A percentile compares a stretch with the other conserved stretches of the same genome.
These are phyloP conservation scores for Ustulina deusta DNA, from an alignment of 2,329 filamentous ascomycete genomes.

Conservation along the genomic window DNA sequence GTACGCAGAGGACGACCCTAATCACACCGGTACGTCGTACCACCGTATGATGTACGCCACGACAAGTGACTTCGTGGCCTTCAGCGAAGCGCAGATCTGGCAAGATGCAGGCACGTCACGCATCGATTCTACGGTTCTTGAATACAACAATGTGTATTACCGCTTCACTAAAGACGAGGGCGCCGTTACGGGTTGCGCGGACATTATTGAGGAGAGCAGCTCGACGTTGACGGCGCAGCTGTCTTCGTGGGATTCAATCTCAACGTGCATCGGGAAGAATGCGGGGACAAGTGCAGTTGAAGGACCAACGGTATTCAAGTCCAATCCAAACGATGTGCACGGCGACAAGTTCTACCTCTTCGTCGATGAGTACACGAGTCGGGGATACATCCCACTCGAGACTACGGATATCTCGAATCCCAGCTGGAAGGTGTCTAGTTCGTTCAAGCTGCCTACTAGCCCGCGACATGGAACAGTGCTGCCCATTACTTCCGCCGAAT, in stretches of 20 bases:
- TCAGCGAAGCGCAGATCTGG: constrained; percentile 61
- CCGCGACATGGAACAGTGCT: constrained; percentile 67
- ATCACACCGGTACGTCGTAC: constrained; percentile 59
- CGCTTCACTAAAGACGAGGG: constrained; percentile 69
- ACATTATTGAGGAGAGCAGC: constrained; percentile 67
- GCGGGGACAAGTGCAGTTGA: constrained; percentile 63
- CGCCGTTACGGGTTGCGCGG: constrained; percentile 62
- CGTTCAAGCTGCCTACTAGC: constrained; percentile 60
- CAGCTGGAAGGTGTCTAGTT: constrained; percentile 59
- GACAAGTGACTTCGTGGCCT: constrained; percentile 63
- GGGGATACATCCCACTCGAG: constrained; percentile 66
- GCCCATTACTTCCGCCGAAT: constrained; percentile 61
- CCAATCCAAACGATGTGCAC: constrained; percentile 61
- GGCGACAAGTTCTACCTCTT: constrained; percentile 68
- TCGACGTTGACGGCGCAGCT: constrained; percentile 56
- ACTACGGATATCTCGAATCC: constrained; percentile 62
- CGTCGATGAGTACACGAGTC: constrained; percentile 64
- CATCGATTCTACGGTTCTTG: constrained; percentile 65
- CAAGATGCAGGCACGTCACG: constrained; percentile 64
- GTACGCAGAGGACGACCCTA: constrained; percentile 56
- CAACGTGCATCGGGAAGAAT: constrained; percentile 62
- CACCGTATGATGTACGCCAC: constrained; percentile 66
- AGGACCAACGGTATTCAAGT: constrained; percentile 64
- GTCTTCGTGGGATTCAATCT: constrained; percentile 58
- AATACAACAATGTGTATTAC: constrained; percentile 58